Base-by-base conservation (phyloP, 768 basidiomycete species). In the Scleroderma citrinum region DNA sequence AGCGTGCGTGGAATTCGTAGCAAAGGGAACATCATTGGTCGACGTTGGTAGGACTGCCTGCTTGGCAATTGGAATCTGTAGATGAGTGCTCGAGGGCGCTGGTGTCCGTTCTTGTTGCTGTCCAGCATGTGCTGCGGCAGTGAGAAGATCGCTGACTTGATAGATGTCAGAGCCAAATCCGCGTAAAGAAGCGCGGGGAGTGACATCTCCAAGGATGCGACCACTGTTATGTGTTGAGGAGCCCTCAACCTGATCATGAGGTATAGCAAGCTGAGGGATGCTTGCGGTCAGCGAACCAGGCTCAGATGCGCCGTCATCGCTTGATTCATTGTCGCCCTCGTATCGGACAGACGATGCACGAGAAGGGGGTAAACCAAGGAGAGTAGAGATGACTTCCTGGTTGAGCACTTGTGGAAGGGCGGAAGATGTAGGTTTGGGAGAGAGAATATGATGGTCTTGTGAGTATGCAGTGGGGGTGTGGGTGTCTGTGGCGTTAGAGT, bases 351-450 rank as follows among this genome's bases (percentile, higher is more conserved):
- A 64, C 16, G 68, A 69, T 43, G 68, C 60, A 30, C 70, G 66
- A 7, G 67, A 69, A 5, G 69, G 65, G 2, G 69, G 66, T 35
- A 83, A 68, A 4, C 85, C 84, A 3, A 87, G 71, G 8, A 89
- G 73, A 3, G 76, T 71, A 2, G 78, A 78, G 32, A 87, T 79
- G 34, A 87, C 85, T 47, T 85, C 79, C 60, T 84, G 81, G 45
- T 79, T 82, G 39, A 89, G 76, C 17, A 87, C 75, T 59, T 87
- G 84, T 0, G 85, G 84, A 6, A 72, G 69, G 11, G 76, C 58
- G 3, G 70, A 72, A 1, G 71, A 70, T 2, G 77, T 77, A 1
- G 81, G 79, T 48, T 78, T 73, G 7, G 80, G 81, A n/a, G 79
- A 77, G 46, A 76, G 70, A 31, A 82, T 79, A 7, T 71, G 63